Base-by-base conservation (phyloP, 2,329 filamentous ascomycete genomes). In the Hypoxylon sp. region DNA sequence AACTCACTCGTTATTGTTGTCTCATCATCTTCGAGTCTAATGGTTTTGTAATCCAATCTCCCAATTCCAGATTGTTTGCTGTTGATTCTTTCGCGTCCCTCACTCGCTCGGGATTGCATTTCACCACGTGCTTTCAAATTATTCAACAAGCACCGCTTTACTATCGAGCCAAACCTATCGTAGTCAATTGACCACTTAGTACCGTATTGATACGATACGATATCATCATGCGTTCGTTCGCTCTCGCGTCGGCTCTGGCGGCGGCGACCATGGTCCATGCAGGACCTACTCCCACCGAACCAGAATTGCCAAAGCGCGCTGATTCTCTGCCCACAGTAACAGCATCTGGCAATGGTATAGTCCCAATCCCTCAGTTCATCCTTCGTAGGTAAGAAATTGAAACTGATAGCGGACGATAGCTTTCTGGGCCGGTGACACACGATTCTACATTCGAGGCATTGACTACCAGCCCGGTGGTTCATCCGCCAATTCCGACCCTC, bases 381-480 rank as follows among this genome's bases (percentile, higher is more conserved):
- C 10, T 23, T 17, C 17, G 25, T 32, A 56, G 34, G 11, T 10
- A 36, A 21, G 32, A 25, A 2, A 11, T 9, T 2, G n/a, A 23
- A 45, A 53, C 71, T 78, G 32, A 77, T 63, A 32, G 48, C 52
- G 11, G 38, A 25, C 17, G 25, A 13, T 61, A 88, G 87, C 87
- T 56, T 89, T 89, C 82, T 89, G 82, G 80, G 72, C 82, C 45
- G 84, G 81, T 69, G 79, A 80, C 61, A 76, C 81, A 6, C 85
- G 87, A 65, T 89, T 89, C 81, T 89, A 87, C 73, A 74, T 89
- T 64, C 86, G 87, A 28, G 87, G 87, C 69, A 84, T 89, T 51
- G 87, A 88, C 79, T 89, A 89, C 79, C 87, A 89, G 77, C 87
- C 87, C n/a, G 87, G 86, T 67, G 87, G 87, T 69, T 85, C 86